Evolutionary conservation across 2,329 filamentous ascomycete species (phyloP).

Genomic region (Cephalotrichum gorgonifer): DNA sequence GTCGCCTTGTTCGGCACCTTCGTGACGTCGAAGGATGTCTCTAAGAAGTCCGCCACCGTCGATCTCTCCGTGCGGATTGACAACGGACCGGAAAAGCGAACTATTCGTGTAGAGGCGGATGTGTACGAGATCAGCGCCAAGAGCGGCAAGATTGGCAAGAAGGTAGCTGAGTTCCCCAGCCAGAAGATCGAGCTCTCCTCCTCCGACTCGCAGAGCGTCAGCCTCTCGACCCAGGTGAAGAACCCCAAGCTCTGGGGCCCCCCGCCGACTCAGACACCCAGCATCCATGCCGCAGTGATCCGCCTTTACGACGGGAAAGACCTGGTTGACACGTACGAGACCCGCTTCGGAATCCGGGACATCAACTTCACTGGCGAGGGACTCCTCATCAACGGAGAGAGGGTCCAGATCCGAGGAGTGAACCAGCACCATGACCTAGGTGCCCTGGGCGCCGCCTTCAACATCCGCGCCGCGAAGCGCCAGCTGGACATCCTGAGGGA

Average conservation of each 20-base stretch:
- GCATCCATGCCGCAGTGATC: constrained; percentile 36
- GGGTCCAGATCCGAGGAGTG: constrained; percentile 31
- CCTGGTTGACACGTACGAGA: constrained; percentile 33
- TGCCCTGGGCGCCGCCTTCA: constrained; percentile 38
- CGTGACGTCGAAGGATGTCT: constrained; percentile 33
- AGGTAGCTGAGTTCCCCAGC: constrained; percentile 14
- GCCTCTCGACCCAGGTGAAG: constrained; percentile 4
- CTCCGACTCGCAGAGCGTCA: constrained; percentile 20
- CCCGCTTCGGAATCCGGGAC: constrained; percentile 36
- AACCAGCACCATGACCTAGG: constrained; percentile 43
- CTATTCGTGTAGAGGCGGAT: constrained; percentile 28
- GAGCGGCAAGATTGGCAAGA: constrained; percentile 15
- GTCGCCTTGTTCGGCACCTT: constrained; percentile 39
- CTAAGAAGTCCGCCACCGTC: constrained; percentile 30
- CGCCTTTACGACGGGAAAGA: constrained; percentile 16
- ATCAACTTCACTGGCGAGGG: constrained; percentile 29
- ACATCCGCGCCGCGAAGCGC: constrained; percentile 33
- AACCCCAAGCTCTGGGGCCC: constrained; percentile 39
- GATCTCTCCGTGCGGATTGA: constrained; percentile 33
- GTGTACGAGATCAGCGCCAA: constrained; percentile 25
- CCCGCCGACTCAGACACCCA: constrained; percentile 29
- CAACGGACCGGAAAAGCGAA: constrained; percentile 21
- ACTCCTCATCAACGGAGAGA: constrained; percentile 33
- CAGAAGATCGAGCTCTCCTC: constrained; percentile 1
- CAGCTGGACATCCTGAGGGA: constrained; percentile 38